Evolutionary conservation across 202 grass and related monocot species (phyloP).

Genomic region (Schoenoplectus triqueter): DNA sequence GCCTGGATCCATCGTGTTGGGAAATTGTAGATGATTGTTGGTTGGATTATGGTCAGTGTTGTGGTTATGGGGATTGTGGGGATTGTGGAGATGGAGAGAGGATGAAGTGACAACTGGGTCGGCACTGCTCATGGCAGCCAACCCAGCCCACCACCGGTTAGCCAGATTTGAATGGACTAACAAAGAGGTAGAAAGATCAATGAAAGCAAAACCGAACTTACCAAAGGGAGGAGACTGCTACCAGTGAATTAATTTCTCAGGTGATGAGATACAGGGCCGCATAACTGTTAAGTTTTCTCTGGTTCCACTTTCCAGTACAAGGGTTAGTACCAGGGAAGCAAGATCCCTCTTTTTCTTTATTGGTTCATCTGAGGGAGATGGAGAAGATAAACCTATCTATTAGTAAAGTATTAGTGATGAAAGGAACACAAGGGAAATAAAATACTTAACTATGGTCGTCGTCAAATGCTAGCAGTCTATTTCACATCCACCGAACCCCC

Average conservation of each 20-base stretch:
- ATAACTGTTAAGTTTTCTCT: background rate
- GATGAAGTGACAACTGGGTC: slow-evolving; percentile 49
- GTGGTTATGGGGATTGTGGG: background rate
- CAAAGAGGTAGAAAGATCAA: background rate
- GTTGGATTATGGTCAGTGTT: slow-evolving; percentile 32
- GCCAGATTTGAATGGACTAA: slow-evolving; percentile 41
- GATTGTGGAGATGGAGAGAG: slow-evolving; percentile 46
- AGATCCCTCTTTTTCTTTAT: background rate
- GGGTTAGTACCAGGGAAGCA: background rate
- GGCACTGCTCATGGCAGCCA: slow-evolving; percentile 54
- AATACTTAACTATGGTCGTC: slow-evolving; percentile 24
- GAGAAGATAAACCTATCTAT: background rate
- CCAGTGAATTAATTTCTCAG: background rate
- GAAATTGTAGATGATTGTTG: slow-evolving; percentile 52
- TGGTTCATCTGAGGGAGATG: background rate
- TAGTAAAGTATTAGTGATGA: slow-evolving; percentile 1
- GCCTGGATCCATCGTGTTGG: slow-evolving; percentile 36
- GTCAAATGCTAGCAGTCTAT: slow-evolving; percentile 7
- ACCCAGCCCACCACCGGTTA: slow-evolving; percentile 72
- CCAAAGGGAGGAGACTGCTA: background rate
- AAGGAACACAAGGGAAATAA: background rate
- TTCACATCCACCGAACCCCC: slow-evolving; percentile 35
- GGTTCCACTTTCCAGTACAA: background rate
- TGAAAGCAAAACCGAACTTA: background rate
- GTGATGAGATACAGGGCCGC: too few species aligned